Percentiles rank a stretch among this genome's conserved stretches.
Conservation (phyloP, 2,329 filamentous ascomycete genomes). For the Albophoma yamanashiensis region DNA sequence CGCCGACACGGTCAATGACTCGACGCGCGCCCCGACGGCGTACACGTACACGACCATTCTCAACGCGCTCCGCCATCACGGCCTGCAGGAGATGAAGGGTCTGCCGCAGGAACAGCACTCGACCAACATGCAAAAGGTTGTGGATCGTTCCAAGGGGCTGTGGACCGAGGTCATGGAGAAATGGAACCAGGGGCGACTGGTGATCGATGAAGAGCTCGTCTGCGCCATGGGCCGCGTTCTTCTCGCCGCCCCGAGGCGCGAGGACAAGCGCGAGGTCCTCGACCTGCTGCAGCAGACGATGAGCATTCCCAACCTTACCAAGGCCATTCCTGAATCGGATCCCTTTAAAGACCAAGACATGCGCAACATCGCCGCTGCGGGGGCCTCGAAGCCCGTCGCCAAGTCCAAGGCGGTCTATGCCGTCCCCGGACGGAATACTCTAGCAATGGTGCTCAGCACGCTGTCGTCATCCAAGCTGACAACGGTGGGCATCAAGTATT, state of each 20-base stretch:
- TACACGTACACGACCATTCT: conserved; percentile 76
- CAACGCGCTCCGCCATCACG: conserved; percentile 52
- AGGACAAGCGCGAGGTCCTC: conserved; percentile 62
- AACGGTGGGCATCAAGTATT: conserved; percentile 62
- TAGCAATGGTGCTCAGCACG: conserved; percentile 60
- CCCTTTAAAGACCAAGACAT: conserved; percentile 9
- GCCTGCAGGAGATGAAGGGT: conserved; percentile 12
- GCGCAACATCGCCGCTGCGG: conserved; percentile 9
- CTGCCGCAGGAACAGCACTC: conserved; percentile 18
- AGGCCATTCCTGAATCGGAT: conserved; percentile 11
- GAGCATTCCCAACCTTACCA: conserved; percentile 51
- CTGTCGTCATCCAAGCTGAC: conserved; percentile 50
- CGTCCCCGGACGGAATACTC: conserved; percentile 40
- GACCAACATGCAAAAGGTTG: conserved; percentile 29
- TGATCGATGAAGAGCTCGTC: conserved; percentile 69
- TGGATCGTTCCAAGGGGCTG: conserved; percentile 59
- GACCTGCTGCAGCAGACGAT: conserved; percentile 74
- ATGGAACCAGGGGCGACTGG: conserved; percentile 61
- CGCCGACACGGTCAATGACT: conserved; percentile 58
- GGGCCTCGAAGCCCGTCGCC: conserved; percentile 1
- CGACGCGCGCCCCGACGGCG: conserved; percentile 50
- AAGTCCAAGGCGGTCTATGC: conserved; percentile 21
- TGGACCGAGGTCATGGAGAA: conserved; percentile 73
- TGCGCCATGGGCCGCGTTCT: conserved; percentile 72
- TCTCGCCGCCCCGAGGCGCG: conserved; percentile 45